Percentiles rank a stretch among this genome's conserved stretches.
phyloP scores from a whole-genome alignment of 208 protist species.

The Leishmania mexicana region DNA sequence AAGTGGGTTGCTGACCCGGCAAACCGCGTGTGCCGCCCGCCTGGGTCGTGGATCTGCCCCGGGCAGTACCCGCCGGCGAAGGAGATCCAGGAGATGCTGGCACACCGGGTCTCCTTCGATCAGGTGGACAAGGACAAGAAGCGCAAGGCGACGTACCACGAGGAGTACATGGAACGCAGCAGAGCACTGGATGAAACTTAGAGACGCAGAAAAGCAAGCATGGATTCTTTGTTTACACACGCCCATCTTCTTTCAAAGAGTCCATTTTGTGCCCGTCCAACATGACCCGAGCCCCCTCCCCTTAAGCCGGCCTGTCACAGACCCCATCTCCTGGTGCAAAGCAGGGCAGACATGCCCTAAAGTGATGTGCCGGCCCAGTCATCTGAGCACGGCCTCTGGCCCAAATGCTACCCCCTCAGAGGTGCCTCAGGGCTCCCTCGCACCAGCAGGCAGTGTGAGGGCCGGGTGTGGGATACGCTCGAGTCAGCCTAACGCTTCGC shows the following conservation, averaged over 20 bases:
- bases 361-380: not conserved
- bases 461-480: not conserved
- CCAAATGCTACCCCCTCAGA: not conserved
- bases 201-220: not conserved
- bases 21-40: slow-evolving; percentile 53
- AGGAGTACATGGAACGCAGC: slow-evolving; percentile 44
- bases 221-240: too few relatives aligned
- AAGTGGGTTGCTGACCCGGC: slow-evolving; percentile 59
- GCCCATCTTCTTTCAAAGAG: not conserved
- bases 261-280: not conserved
- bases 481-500: not conserved
- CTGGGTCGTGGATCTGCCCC: slow-evolving; percentile 66
- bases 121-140: slow-evolving; percentile 49
- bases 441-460: not conserved
- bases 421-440: too few relatives aligned
- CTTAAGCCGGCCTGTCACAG: not conserved
- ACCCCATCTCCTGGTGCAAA: not conserved
- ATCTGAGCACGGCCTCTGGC: not conserved
- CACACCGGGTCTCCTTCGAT: slow-evolving; percentile 52
- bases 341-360: not conserved
- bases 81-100: slow-evolving; percentile 69
- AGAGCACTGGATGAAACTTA: not conserved
- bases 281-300: not conserved
- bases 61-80: slow-evolving; percentile 78
- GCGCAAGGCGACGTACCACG: slow-evolving; percentile 43